Percentiles rank a stretch among this genome's conserved stretches.
These are phyloP conservation scores for Fusarium buharicum DNA, from an alignment of 2,329 filamentous ascomycete genomes.

Conservation along the genomic window DNA sequence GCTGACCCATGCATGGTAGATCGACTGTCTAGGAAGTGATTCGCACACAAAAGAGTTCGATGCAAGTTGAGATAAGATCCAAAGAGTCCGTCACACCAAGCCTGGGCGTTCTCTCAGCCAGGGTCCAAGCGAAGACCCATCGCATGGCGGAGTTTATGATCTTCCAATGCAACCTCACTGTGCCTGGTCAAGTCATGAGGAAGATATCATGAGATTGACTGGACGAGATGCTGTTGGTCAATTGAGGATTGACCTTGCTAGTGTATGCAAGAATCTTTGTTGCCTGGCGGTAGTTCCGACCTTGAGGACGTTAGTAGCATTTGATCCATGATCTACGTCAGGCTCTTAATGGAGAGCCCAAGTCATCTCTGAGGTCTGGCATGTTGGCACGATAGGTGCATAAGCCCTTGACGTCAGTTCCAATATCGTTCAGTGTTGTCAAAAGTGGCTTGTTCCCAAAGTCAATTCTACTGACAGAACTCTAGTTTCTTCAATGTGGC, in stretches of 20 bases:
- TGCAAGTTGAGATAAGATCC: constrained; percentile 31
- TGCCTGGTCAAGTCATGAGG: constrained; percentile 27
- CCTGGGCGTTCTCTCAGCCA: constrained; percentile 30
- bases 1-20: constrained; percentile 13
- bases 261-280: constrained; percentile 9
- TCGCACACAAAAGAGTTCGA: constrained; percentile 15
- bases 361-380: constrained; percentile 1
- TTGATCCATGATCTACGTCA: constrained; percentile 8
- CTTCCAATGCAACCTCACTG: constrained; percentile 20
- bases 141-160: constrained; percentile 13
- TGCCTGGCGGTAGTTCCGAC: constrained; percentile 16
- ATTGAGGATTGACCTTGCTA: constrained; percentile 15
- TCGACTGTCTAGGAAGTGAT: constrained; percentile 16
- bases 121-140: constrained; percentile 7
- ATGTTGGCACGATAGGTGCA: neutral
- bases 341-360: constrained; percentile 12
- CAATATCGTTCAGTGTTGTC: neutral
- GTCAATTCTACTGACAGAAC: constrained; percentile 1
- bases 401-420: constrained; percentile 1
- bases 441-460: constrained; percentile 3
- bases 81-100: constrained; percentile 24
- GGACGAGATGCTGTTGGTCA: constrained; percentile 20
- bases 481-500: neutral
- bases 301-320: neutral
- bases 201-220: constrained; percentile 21